A percentile compares a stretch with the other conserved stretches of the same genome.
phyloP scores from a whole-genome alignment of 139 green algal species.

The Nannochloris sp. region DNA sequence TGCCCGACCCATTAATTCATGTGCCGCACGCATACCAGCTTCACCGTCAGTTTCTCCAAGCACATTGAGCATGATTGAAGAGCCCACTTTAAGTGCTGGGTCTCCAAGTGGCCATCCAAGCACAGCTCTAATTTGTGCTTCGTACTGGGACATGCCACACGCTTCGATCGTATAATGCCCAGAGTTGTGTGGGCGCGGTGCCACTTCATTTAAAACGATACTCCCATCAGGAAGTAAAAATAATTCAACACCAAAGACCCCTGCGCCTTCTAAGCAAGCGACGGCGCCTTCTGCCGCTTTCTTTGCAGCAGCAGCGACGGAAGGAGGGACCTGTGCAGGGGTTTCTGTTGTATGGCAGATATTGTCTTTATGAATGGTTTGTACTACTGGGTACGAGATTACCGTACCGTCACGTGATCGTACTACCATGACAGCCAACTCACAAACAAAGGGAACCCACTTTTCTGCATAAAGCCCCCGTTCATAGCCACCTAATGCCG shows the following conservation, averaged over 20 bases:
- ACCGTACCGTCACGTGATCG: slow-evolving; percentile 38
- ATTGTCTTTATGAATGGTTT: slow-evolving; percentile 91
- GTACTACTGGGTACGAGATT: slow-evolving; percentile 77
- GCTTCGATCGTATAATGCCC: slow-evolving; percentile 97
- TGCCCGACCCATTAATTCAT: slow-evolving; percentile 62
- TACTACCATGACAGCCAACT: slow-evolving; percentile 71
- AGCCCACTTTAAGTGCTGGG: slow-evolving; percentile 50
- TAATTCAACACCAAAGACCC: slow-evolving; percentile 96
- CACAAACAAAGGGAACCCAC: slow-evolving; percentile 83
- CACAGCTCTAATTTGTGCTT: slow-evolving; percentile 91
- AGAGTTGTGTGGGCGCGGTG: slow-evolving; percentile 92
- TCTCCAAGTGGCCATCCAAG: slow-evolving; percentile 92
- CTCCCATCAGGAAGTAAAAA: slow-evolving; percentile 79
- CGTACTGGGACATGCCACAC: slow-evolving; percentile 82
- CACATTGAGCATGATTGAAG: slow-evolving; percentile 62
- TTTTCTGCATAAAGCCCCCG: slow-evolving; percentile 89
- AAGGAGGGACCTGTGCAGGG: slow-evolving; percentile 43
- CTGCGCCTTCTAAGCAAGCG: slow-evolving; percentile 66
- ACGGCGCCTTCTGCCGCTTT: slow-evolving; percentile 47
- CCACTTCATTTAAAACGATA: slow-evolving; percentile 93
- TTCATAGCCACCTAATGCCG: slow-evolving; percentile 63
- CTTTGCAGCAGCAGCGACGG: slow-evolving; percentile 21
- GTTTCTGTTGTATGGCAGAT: slow-evolving; percentile 90
- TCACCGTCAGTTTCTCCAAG: slow-evolving; percentile 71
- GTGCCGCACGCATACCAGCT: slow-evolving; percentile 50